Evolutionary conservation across 176 grass and related monocot genomes (phyloP), one percentile per base, ranked within the genome.

Genomic region (Raddia distichophylla): DNA sequence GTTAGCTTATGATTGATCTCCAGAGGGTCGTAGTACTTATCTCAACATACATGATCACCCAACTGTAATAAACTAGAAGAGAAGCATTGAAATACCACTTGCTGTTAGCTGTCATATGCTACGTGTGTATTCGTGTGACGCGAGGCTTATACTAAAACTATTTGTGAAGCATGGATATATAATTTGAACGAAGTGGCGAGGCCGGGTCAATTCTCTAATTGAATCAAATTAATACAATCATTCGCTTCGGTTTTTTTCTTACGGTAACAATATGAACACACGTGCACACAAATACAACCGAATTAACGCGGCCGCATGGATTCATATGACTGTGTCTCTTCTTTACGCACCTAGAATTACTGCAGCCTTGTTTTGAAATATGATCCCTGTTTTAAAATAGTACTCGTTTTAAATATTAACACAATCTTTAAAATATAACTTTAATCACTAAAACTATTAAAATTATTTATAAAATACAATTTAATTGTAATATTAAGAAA

Each of bases 1-100:
- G 17, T 16, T 64, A 52, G 57, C 18, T 64, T 64, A 81, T 71
- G 87, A 89, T 81, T 89, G 87, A 89, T 77, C 50, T 49, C 54
- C 73, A 66, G 14, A 50, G 73, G 51, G 69, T 60, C 75, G 2
- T 16, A 27, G 77, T 57, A 76, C 53, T 88, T 85, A 80, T 85
- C 87, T 76, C 70, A 70, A 46, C 75, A 67, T 65, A 60, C 34
- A 45, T 80, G 61, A 43, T 89, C 63, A 81, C 64, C 17, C 8
- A 81, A n/a, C 77, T 3, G 57, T 85, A 71, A 65, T 85, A 76
- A 65, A 85, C 48, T 77, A 89, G 7, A 81, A 60, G 19, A 75
- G 34, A 33, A 14, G 22, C 64, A 69, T 71, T 81, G 82, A 81
- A 64, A 64, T 50, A 8, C 20, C 55, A 13, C 73, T 48, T 32